phyloP scores from a whole-genome alignment of 1,284 basidiomycete species.

The Malassezia equina region DNA sequence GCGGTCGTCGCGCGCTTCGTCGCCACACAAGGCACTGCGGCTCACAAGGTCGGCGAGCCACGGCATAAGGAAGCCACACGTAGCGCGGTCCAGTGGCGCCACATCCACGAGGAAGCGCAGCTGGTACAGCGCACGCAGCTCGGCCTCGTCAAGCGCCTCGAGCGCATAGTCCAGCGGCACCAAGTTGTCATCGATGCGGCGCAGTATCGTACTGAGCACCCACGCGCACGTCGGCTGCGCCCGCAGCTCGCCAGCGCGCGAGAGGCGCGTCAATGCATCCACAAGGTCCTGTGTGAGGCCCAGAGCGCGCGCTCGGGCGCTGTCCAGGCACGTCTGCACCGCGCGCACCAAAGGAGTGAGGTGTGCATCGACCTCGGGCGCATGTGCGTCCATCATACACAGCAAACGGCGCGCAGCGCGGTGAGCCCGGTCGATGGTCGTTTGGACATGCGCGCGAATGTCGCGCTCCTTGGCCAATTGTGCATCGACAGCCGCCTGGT shows the following conservation, averaged over 20 bases:
- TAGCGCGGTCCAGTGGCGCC: constrained; percentile 68
- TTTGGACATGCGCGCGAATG: constrained; percentile 28
- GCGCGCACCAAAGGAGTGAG: constrained; percentile 28
- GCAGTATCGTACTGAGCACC: constrained; percentile 28
- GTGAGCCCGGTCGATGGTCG: constrained; percentile 20
- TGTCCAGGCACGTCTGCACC: constrained; percentile 25
- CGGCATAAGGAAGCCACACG: constrained; percentile 72
- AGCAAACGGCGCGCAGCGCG: constrained; percentile 26
- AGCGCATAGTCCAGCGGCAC: constrained; percentile 30
- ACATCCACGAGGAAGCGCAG: constrained; percentile 73
- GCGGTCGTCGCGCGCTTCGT: constrained; percentile 57
- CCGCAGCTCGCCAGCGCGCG: neutral
- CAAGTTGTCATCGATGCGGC: constrained; percentile 28
- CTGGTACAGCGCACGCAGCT: constrained; percentile 76
- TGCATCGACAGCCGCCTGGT: constrained; percentile 36
- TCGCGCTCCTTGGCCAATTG: constrained; percentile 36
- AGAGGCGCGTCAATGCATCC: constrained; percentile 3
- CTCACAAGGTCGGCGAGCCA: constrained; percentile 64
- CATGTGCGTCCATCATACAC: constrained; percentile 25
- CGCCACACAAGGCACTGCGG: constrained; percentile 59
- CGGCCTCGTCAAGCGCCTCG: constrained; percentile 53
- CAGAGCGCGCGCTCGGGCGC: constrained; percentile 17
- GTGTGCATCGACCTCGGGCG: constrained; percentile 27
- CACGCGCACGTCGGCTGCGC: constrained; percentile 24
- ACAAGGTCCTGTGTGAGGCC: neutral